A percentile compares a stretch with the other conserved stretches of the same genome.
These are phyloP conservation scores for Porcisia hertigi DNA, from an alignment of 208 protist genomes.

Conservation along the genomic window DNA sequence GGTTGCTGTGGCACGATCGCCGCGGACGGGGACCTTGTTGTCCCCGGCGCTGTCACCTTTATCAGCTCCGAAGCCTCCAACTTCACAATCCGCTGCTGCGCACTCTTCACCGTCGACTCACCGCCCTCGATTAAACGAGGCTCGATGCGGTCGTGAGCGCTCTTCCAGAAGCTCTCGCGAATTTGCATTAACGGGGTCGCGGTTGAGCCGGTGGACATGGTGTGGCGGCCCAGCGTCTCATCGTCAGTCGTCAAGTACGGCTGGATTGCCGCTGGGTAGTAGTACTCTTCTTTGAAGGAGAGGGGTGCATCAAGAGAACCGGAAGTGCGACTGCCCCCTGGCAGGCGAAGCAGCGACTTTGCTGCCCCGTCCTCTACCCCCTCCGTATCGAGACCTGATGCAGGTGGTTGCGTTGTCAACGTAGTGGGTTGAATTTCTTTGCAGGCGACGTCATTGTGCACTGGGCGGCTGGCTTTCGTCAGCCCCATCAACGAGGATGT, in stretches of 20 bases:
- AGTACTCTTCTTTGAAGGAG: conserved; percentile 27
- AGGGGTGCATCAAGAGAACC: conserved; percentile 15
- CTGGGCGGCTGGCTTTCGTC: background rate
- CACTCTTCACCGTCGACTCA: background rate
- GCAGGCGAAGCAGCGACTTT: conserved; percentile 8
- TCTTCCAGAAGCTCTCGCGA: conserved; percentile 27
- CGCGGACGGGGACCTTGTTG: background rate
- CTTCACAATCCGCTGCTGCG: background rate
- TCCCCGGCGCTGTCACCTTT: background rate
- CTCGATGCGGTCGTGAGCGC: conserved; percentile 15
- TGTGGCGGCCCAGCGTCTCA: conserved; percentile 11
- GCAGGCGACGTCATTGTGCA: conserved; percentile 5
- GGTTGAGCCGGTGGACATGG: conserved; percentile 19
- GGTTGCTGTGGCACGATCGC: background rate
- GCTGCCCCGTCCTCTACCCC: conserved; percentile 6
- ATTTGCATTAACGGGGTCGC: conserved; percentile 22
- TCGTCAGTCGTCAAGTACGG: conserved; percentile 8
- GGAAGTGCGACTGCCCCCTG: conserved; percentile 11
- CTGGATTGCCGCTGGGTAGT: conserved; percentile 5
- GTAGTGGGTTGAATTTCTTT: background rate
- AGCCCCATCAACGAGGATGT: conserved; percentile 11
- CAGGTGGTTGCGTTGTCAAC: background rate
- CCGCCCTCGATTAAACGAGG: background rate
- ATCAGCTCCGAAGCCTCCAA: background rate
- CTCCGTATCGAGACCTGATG: background rate